Evolutionary conservation across 208 protist species (phyloP), one percentile per base, ranked within the genome.

Genomic region (Crithidia fasciculata): DNA sequence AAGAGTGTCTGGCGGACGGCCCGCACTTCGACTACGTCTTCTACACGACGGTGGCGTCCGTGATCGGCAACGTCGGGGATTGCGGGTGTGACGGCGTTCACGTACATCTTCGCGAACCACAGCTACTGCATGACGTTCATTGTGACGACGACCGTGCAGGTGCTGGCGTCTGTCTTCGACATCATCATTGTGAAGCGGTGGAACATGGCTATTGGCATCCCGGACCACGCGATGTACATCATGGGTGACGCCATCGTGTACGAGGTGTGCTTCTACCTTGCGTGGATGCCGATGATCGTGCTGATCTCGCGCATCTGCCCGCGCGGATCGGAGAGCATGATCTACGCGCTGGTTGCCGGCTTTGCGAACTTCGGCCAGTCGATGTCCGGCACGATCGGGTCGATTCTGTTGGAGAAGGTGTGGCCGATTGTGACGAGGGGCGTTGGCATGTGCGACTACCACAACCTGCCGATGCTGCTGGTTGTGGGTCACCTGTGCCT

Each of bases 251-350:
- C 69, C 18, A 82, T 93, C 41, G 69, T 93, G 8, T 75, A 78
- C 19, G 28, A 87, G 65, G 71, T 84, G 47, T 79, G 71, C 58
- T 85, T 80, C 58, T 84, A 86, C 74, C 55, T 95, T 4, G 74
- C 78, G 36, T 92, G 79, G 66, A 93, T 95, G 85, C 86, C 91
- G n/a, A 73, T 76, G 49, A 72, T 90, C 2, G 69, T 96, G 9
- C 79, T 96, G 43, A 76, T 91, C 43, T 89, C 89, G 5, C 89
- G 87, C 45, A 67, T 92, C 7, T 94, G 89, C 72, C 89, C 91
- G n/a, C 85, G 83, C 53, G 87, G 86, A 10, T 82, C 88, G 54
- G 88, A 95, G 73, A 82, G 75, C 19, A 93, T 86, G 64, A 77
- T 93, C 54, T 93, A 88, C 53, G 84, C 91, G 19, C 72, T 95